A percentile compares a stretch with the other conserved stretches of the same genome.
These are phyloP conservation scores for Pythium graminicola DNA, from an alignment of 352 stramenopile species.

Conservation along the genomic window DNA sequence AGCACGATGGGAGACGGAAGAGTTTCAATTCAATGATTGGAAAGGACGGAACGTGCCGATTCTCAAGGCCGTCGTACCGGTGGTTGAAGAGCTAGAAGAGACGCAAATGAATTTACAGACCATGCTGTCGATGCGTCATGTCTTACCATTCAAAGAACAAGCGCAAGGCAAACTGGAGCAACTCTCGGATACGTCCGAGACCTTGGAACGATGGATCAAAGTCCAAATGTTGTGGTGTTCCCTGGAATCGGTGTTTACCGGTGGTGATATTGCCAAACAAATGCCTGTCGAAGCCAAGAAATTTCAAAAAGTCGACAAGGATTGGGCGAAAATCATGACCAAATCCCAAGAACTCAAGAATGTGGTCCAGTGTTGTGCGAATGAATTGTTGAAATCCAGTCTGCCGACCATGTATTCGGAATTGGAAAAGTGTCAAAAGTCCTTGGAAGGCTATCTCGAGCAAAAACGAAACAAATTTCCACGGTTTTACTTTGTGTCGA, in stretches of 20 bases:
- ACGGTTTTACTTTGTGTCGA: constrained; percentile 94
- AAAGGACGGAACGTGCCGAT: constrained; percentile 90
- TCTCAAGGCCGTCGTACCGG: constrained; percentile 84
- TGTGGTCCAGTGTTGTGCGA: constrained; percentile 74
- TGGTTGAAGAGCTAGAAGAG: constrained; percentile 93
- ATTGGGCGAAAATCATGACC: constrained; percentile 98
- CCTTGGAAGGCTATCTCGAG: constrained; percentile 95
- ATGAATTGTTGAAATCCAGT: constrained; percentile 94
- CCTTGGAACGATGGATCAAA: constrained; percentile 90
- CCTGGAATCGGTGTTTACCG: constrained; percentile 92
- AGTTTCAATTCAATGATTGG: constrained; percentile 94
- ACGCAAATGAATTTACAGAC: constrained; percentile 94
- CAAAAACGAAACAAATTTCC: constrained; percentile 96
- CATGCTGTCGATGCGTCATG: constrained; percentile 94
- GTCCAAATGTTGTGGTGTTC: constrained; percentile 90
- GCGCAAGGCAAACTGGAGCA: constrained; percentile 91
- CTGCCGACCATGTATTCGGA: constrained; percentile 90
- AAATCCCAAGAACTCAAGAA: constrained; percentile 88
- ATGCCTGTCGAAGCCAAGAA: constrained; percentile 87
- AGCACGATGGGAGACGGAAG: constrained; percentile 89
- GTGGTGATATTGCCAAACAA: constrained; percentile 89
- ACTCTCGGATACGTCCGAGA: constrained; percentile 90
- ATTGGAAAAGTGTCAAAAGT: constrained; percentile 94
- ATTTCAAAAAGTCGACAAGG: constrained; percentile 83
- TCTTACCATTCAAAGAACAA: constrained; percentile 93